phyloP scores from a whole-genome alignment of 2,329 filamentous ascomycete species.

The Apiospora malaysiana region DNA sequence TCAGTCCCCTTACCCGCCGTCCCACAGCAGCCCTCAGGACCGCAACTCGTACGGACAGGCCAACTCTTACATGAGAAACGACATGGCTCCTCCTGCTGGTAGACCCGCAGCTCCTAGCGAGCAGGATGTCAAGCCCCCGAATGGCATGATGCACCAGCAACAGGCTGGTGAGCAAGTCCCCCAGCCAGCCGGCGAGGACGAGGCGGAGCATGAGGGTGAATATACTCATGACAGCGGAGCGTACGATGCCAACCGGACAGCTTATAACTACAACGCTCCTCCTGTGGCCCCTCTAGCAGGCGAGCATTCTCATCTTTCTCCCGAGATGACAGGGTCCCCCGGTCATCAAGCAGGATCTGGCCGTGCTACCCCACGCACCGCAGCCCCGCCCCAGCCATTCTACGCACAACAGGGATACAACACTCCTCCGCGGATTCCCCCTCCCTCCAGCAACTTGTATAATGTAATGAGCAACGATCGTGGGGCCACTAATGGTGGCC shows the following conservation, averaged over 20 bases:
- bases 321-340: slow-evolving; percentile 84
- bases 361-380: slow-evolving; percentile 83
- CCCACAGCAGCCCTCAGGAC: slow-evolving; percentile 64
- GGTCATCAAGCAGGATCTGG: slow-evolving; percentile 80
- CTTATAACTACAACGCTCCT: slow-evolving; percentile 79
- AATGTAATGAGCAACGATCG: slow-evolving; percentile 87
- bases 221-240: slow-evolving; percentile 84
- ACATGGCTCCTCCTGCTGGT: slow-evolving; percentile 83
- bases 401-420: slow-evolving; percentile 77
- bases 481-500: slow-evolving; percentile 67
- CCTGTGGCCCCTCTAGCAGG: slow-evolving; percentile 69
- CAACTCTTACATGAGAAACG: slow-evolving; percentile 76
- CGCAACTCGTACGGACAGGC: slow-evolving; percentile 70
- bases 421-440: slow-evolving; percentile 74
- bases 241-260: slow-evolving; percentile 74
- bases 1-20: slow-evolving; percentile 73
- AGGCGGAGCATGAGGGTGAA: slow-evolving; percentile 77
- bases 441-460: slow-evolving; percentile 82
- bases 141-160: slow-evolving; percentile 68
- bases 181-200: slow-evolving; percentile 65
- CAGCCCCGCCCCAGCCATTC: slow-evolving; percentile 72
- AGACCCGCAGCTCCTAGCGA: slow-evolving; percentile 67
- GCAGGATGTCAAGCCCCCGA: slow-evolving; percentile 67
- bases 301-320: slow-evolving; percentile 78
- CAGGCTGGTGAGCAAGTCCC: slow-evolving; percentile 61